Evolutionary conservation across 2,329 filamentous ascomycete genomes (phyloP).

Genomic region (Exophiala spinifera): DNA sequence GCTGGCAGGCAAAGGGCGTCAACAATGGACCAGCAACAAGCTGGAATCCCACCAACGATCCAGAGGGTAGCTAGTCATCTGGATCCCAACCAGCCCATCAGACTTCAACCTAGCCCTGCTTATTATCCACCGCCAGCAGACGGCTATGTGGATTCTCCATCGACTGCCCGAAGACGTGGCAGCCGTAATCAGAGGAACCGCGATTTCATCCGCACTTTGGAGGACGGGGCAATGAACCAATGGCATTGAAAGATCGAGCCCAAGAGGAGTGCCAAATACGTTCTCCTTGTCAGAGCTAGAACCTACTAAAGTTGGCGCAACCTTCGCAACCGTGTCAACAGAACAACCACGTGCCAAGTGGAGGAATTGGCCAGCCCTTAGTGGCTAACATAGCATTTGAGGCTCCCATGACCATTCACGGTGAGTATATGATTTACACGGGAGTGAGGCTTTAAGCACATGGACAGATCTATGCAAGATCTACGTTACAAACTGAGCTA

Average conservation of each 20-base stretch:
- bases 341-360: too few species aligned
- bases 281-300: too few species aligned
- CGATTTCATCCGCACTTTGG: constrained; percentile 91
- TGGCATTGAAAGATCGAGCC: constrained; percentile 55
- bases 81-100: constrained; percentile 89
- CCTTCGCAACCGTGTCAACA: too few species aligned
- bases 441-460: too few species aligned
- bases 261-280: too few species aligned
- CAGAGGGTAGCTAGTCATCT: constrained; percentile 94
- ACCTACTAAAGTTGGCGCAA: too few species aligned
- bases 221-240: constrained; percentile 85
- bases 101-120: constrained; percentile 89
- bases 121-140: constrained; percentile 95
- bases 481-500: background rate
- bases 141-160: constrained; percentile 66
- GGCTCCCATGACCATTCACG: background rate
- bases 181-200: constrained; percentile 65
- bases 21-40: constrained; percentile 93
- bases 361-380: background rate
- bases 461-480: too few species aligned
- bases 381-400: background rate
- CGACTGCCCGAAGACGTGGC: constrained; percentile 68
- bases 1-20: constrained; percentile 83
- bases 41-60: constrained; percentile 85
- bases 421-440: background rate